These are phyloP conservation scores for Aspergillus asperescens DNA, from an alignment of 495 filamentous ascomycete genomes.

Conservation along the genomic window DNA sequence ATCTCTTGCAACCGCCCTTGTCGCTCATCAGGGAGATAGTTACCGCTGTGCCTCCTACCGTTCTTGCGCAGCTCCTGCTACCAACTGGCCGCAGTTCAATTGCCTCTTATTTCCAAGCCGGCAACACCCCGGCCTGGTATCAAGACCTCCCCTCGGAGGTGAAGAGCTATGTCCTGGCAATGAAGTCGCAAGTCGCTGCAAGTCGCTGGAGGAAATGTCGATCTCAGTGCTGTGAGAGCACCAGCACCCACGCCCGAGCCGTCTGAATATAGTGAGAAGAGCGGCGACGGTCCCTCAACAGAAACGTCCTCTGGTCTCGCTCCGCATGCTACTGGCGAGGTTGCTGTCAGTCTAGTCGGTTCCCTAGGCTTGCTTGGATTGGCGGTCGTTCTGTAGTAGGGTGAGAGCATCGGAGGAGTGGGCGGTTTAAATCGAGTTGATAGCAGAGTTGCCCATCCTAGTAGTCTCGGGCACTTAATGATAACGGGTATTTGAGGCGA, in stretches of 20 bases:
- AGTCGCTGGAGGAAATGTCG: conserved; percentile 1
- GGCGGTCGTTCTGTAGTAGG: not conserved
- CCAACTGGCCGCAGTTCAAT: conserved; percentile 18
- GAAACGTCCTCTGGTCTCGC: not conserved
- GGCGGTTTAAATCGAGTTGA: not conserved
- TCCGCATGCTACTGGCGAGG: not conserved
- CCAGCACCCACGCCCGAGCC: not conserved
- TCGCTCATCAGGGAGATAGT: conserved; percentile 19
- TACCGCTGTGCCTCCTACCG: conserved; percentile 19
- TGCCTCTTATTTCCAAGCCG: conserved; percentile 15
- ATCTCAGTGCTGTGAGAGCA: conserved; percentile 7
- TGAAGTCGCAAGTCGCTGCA: conserved; percentile 8
- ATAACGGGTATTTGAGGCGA: not conserved
- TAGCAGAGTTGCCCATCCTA: no score
- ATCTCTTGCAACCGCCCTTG: conserved; percentile 15
- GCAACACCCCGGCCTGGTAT: conserved; percentile 22
- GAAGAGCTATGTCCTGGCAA: conserved; percentile 18
- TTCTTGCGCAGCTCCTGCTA: conserved; percentile 18
- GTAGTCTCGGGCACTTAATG: no score
- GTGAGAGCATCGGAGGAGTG: no score
- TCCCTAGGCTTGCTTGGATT: not conserved
- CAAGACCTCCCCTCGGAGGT: conserved; percentile 17
- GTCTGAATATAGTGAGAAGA: not conserved
- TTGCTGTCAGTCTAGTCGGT: not conserved
- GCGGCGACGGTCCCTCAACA: not conserved